These are phyloP conservation scores for Purshia tridentata DNA, from an alignment of 306 rosid species.

Conservation along the genomic window DNA sequence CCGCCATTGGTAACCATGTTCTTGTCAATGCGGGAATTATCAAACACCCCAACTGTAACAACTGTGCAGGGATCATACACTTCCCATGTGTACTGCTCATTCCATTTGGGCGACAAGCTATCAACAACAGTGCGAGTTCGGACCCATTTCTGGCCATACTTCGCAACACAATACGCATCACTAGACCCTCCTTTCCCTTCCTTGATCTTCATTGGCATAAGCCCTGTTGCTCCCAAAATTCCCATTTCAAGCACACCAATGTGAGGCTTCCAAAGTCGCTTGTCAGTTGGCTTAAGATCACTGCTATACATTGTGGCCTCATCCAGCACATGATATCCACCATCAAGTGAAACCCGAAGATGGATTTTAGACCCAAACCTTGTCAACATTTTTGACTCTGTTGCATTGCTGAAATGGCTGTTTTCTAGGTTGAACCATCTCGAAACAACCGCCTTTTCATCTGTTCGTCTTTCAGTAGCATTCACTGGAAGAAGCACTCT, in stretches of 20 bases:
- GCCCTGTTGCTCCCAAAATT: slow-evolving; percentile 62
- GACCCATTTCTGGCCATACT: slow-evolving; percentile 65
- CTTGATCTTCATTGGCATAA: slow-evolving; percentile 57
- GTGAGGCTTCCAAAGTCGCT: slow-evolving; percentile 62
- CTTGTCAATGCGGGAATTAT: slow-evolving; percentile 48
- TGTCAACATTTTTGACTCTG: slow-evolving; percentile 37
- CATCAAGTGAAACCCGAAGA: slow-evolving; percentile 54
- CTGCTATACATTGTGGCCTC: slow-evolving; percentile 65
- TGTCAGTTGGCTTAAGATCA: slow-evolving; percentile 60
- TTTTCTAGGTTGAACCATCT: slow-evolving; percentile 64
- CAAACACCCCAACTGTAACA: slow-evolving; percentile 55
- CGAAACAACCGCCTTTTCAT: slow-evolving; percentile 49
- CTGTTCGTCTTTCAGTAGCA: slow-evolving; percentile 42
- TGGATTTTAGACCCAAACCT: slow-evolving; percentile 60
- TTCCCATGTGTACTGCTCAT: slow-evolving; percentile 70
- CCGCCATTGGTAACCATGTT: slow-evolving; percentile 22
- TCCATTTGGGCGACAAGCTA: slow-evolving; percentile 62
- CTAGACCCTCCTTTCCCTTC: slow-evolving; percentile 55
- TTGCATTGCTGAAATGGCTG: slow-evolving; percentile 22
- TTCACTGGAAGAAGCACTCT: slow-evolving; percentile 43
- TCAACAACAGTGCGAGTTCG: slow-evolving; percentile 59
- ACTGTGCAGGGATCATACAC: slow-evolving; percentile 67
- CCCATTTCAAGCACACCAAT: slow-evolving; percentile 67
- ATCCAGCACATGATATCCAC: slow-evolving; percentile 66
- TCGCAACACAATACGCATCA: slow-evolving; percentile 62